Conservation (phyloP, 495 filamentous ascomycete species). For the Pyrenopolyporus hunteri region DNA sequence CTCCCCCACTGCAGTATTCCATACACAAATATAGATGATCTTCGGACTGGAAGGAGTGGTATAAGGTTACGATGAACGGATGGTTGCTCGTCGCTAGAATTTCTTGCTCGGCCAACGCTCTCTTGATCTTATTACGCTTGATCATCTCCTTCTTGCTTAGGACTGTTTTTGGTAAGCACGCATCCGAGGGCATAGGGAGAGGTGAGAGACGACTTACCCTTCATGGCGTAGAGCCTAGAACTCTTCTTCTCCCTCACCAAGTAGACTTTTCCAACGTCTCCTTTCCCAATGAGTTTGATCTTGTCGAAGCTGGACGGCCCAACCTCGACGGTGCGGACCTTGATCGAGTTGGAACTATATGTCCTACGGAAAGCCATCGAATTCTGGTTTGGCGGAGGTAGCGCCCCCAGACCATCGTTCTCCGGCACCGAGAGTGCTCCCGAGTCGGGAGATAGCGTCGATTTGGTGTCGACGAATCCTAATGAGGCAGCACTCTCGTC, state of each 20-base stretch:
- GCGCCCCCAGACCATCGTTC: conserved; percentile 50
- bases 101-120: conserved; percentile 95
- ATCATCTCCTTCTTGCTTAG: conserved; percentile 99
- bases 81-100: conserved; percentile 98
- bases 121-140: conserved; percentile 99
- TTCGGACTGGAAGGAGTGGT: conserved; percentile 98
- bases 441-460: conserved; percentile 34
- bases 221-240: conserved; percentile 95
- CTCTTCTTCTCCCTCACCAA: conserved; percentile 98
- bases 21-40: conserved; percentile 98
- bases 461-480: conserved; percentile 55
- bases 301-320: conserved; percentile 97
- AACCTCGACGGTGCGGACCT: conserved; percentile 95
- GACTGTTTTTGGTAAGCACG: conserved; percentile 65
- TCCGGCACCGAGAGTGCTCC: conserved; percentile 45
- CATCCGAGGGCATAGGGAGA: not conserved
- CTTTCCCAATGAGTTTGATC: conserved; percentile 98
- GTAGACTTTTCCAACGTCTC: conserved; percentile 98
- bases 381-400: conserved; percentile 56
- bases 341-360: conserved; percentile 99
- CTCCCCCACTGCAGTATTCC: conserved; percentile 98
- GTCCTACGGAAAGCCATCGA: conserved; percentile 84
- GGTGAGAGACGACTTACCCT: conserved; percentile 63
- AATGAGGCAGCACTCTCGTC: conserved; percentile 62
- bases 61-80: conserved; percentile 97